A percentile compares a stretch with the other conserved stretches of the same genome.
Conservation (phyloP, 352 stramenopile genomes). For the Blastocystis sp. region DNA sequence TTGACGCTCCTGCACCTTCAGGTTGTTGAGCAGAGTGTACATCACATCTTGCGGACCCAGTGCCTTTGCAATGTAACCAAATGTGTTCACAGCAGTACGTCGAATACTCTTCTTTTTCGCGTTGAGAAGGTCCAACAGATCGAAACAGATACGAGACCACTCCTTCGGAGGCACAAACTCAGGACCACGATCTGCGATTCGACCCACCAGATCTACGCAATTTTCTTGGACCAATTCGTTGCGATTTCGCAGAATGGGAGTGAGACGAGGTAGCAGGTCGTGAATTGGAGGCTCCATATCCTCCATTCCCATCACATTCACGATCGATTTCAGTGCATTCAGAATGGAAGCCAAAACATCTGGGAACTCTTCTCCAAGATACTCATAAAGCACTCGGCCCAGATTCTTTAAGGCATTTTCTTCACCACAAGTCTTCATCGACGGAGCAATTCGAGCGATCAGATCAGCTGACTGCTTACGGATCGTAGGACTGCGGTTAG, state of each 20-base stretch:
- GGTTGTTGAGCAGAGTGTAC: conserved; percentile 95
- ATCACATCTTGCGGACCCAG: conserved; percentile 97
- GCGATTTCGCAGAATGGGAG: conserved; percentile 95
- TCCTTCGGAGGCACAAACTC: conserved; percentile 94
- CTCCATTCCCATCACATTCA: conserved; percentile 98
- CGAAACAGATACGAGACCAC: conserved; percentile 99
- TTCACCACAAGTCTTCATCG: conserved; percentile 96
- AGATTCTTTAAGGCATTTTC: conserved; percentile 97
- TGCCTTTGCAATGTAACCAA: conserved; percentile 97
- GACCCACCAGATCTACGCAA: conserved; percentile 93
- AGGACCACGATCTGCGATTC: conserved; percentile 91
- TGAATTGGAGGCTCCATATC: conserved; percentile 98
- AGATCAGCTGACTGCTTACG: conserved; percentile 97
- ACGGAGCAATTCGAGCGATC: conserved; percentile 91
- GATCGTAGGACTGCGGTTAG: conserved; percentile 95
- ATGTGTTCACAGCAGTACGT: conserved; percentile 93
- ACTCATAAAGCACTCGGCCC: conserved; percentile 97
- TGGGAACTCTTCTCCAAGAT: conserved; percentile 97
- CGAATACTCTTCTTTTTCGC: conserved; percentile 97
- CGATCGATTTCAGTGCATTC: conserved; percentile 91
- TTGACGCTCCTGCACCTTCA: conserved; percentile 97
- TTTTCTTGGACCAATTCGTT: conserved; percentile 99
- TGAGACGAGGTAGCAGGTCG: conserved; percentile 93
- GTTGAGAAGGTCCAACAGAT: conserved; percentile 97
- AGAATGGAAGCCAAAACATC: conserved; percentile 96